These are phyloP conservation scores for Pisolithus orientalis DNA, from an alignment of 768 basidiomycete genomes.

Conservation along the genomic window DNA sequence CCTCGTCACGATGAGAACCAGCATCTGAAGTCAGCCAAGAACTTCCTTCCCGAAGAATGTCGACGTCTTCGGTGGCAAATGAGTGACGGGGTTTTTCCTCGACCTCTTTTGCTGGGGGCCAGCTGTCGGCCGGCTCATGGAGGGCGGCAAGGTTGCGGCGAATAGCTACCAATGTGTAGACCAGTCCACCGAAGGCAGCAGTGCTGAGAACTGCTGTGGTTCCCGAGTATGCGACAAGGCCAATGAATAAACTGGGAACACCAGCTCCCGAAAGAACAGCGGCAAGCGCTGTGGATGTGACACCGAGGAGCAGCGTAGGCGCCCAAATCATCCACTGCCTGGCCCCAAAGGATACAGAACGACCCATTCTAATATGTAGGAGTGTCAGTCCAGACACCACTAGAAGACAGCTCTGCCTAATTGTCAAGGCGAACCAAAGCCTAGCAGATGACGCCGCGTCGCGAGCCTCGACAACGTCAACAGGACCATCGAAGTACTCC, in stretches of 20 bases:
- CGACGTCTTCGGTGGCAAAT: constrained; percentile 66
- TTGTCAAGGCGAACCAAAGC: constrained; percentile 63
- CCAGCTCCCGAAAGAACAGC: constrained; percentile 51
- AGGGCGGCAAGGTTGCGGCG: constrained; percentile 56
- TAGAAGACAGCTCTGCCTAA: constrained; percentile 64
- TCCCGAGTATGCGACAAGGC: constrained; percentile 53
- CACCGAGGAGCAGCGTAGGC: constrained; percentile 49
- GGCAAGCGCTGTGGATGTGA: constrained; percentile 53
- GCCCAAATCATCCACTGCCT: constrained; percentile 72
- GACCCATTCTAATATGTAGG: constrained; percentile 64
- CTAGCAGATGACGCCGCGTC: constrained; percentile 51
- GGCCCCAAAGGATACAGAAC: constrained; percentile 61
- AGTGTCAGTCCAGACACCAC: constrained; percentile 55
- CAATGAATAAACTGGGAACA: constrained; percentile 50
- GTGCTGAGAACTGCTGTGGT: constrained; percentile 47
- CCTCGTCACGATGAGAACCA: constrained; percentile 41
- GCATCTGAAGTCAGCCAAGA: constrained; percentile 77
- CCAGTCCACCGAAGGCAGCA: constrained; percentile 50
- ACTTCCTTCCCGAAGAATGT: constrained; percentile 65
- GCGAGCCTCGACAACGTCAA: constrained; percentile 37
- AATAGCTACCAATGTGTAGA: constrained; percentile 58
- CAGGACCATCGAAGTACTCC: constrained; percentile 44
- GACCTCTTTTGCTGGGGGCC: constrained; percentile 51
- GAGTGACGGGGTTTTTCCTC: constrained; percentile 55
- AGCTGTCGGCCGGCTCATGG: constrained; percentile 45